Evolutionary conservation across 2,329 filamentous ascomycete species (phyloP).

Genomic region (Nothopassalora personata): DNA sequence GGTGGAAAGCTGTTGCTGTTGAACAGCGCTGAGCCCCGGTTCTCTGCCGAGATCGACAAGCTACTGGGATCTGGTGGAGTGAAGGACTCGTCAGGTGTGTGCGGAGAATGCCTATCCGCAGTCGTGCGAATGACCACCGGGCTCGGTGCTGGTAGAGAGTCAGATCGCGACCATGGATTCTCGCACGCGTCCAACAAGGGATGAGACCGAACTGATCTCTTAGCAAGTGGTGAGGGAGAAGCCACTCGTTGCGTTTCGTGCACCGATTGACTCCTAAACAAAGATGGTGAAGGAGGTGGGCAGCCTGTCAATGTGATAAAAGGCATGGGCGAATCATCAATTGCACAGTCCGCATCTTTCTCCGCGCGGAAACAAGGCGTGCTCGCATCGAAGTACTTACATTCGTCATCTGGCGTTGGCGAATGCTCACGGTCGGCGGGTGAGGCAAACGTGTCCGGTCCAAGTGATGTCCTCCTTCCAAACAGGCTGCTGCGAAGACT

Average conservation of each 20-base stretch:
- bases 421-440: constrained; percentile 31
- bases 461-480: constrained; percentile 42
- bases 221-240: constrained; percentile 39
- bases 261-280: constrained; percentile 36
- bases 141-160: constrained; percentile 21
- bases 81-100: constrained; percentile 71
- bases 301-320: constrained; percentile 33
- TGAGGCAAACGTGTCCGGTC: constrained; percentile 43
- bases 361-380: constrained; percentile 24
- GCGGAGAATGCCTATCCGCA: constrained; percentile 35
- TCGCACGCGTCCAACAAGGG: constrained; percentile 21
- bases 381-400: constrained; percentile 36
- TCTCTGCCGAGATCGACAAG: constrained; percentile 69
- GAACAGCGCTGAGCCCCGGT: constrained; percentile 34
- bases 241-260: constrained; percentile 33
- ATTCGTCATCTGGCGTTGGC: constrained; percentile 25
- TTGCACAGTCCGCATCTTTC: constrained; percentile 17
- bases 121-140: constrained; percentile 10
- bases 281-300: constrained; percentile 32
- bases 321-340: constrained; percentile 28
- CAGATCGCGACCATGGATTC: constrained; percentile 21
- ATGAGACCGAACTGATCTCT: constrained; percentile 30
- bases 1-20: constrained; percentile 55
- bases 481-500: constrained; percentile 48
- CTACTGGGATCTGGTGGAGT: constrained; percentile 74